Conservation (phyloP, 768 basidiomycete species). For the Russula brevipes region DNA sequence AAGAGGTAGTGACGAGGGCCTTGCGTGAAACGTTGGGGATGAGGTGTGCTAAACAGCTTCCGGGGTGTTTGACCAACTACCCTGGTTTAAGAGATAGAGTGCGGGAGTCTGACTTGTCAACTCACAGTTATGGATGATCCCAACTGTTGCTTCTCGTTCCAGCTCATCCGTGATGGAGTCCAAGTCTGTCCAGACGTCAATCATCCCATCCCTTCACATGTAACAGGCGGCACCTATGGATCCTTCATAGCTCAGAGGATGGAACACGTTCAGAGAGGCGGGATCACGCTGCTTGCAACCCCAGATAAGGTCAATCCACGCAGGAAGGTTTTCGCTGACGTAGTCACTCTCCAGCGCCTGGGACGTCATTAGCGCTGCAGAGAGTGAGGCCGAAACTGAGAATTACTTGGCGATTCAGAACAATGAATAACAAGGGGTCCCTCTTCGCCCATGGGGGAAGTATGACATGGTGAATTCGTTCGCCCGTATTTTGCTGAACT, state of each 20-base stretch:
- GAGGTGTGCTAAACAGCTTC: conserved; percentile 72
- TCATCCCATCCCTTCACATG: neutral
- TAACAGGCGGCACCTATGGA: conserved; percentile 54
- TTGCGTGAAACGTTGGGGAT: conserved; percentile 69
- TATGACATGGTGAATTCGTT: conserved; percentile 81
- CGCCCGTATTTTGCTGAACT: conserved; percentile 61
- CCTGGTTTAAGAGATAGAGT: neutral
- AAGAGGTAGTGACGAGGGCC: conserved; percentile 65
- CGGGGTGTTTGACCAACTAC: conserved; percentile 88
- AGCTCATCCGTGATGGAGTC: conserved; percentile 81
- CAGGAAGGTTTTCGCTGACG: conserved; percentile 76
- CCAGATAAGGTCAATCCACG: conserved; percentile 96
- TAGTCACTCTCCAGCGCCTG: conserved; percentile 85
- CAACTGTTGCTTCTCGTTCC: conserved; percentile 87
- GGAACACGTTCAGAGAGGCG: conserved; percentile 77
- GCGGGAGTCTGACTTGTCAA: neutral
- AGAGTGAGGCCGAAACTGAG: neutral
- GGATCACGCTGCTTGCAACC: conserved; percentile 79
- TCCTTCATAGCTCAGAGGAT: conserved; percentile 90
- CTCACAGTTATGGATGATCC: conserved; percentile 91
- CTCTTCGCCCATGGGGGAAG: conserved; percentile 86
- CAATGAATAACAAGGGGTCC: conserved; percentile 79
- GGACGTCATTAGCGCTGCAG: neutral
- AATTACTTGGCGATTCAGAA: conserved; percentile 54
- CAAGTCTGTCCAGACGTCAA: conserved; percentile 48